Conservation (phyloP, 2,329 filamentous ascomycete species). For the Phialocephala sp. region DNA sequence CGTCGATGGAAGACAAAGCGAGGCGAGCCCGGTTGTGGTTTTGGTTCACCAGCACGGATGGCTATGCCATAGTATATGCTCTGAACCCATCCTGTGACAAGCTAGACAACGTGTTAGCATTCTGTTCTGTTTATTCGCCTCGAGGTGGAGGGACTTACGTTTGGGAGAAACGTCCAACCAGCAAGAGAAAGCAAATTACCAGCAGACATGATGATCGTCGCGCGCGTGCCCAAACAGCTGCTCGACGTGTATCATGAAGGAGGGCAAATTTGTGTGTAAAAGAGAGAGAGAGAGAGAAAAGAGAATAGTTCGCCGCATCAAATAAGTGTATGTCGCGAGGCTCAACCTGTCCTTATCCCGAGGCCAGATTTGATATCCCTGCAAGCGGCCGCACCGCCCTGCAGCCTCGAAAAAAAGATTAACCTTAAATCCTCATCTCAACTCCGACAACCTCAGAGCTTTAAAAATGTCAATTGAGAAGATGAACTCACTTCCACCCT, state of each 20-base stretch:
- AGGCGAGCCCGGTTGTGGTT: conserved; percentile 71
- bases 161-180: conserved; percentile 67
- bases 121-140: neutral
- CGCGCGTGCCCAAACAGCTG: neutral
- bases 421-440: conserved; percentile 20
- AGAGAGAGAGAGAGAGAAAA: conserved; percentile 5
- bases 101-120: conserved; percentile 53
- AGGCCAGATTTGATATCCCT: conserved; percentile 4
- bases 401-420: conserved; percentile 28
- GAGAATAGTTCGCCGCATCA: conserved; percentile 6
- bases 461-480: conserved; percentile 40
- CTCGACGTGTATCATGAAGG: conserved; percentile 17
- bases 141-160: conserved; percentile 49
- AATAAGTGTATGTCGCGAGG: conserved; percentile 18
- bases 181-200: conserved; percentile 55
- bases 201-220: conserved; percentile 32
- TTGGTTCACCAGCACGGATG: conserved; percentile 86
- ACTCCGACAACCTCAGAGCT: neutral
- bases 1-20: conserved; percentile 77
- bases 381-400: conserved; percentile 36
- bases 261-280: conserved; percentile 5
- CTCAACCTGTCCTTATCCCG: conserved; percentile 25
- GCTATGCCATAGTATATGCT: conserved; percentile 84
- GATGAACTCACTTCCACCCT: conserved; percentile 18
- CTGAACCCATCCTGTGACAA: conserved; percentile 79